phyloP scores from a whole-genome alignment of 768 basidiomycete genomes.

The Xerocomellus chrysenteron region DNA sequence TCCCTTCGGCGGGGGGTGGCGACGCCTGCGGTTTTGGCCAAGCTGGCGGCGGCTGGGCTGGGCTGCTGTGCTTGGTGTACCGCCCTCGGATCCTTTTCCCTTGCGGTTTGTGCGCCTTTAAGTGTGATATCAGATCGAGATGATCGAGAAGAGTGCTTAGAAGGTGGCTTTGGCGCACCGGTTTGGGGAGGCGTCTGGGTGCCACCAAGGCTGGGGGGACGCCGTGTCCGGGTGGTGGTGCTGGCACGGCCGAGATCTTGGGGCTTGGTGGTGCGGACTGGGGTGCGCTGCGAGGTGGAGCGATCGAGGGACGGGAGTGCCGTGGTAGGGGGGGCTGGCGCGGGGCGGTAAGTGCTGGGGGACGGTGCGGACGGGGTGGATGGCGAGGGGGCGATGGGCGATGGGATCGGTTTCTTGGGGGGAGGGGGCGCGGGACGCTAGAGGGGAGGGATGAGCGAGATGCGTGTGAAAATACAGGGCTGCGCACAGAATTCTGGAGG shows the following conservation, averaged over 20 bases:
- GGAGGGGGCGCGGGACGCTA: conserved; percentile 43
- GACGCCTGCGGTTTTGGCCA: conserved; percentile 67
- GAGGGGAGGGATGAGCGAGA: conserved; percentile 9
- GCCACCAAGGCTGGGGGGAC: conserved; percentile 44
- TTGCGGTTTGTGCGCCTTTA: conserved; percentile 37
- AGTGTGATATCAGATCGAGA: conserved; percentile 58
- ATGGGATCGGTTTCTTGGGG: conserved; percentile 38
- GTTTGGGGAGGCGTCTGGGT: conserved; percentile 28
- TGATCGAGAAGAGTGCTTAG: conserved; percentile 55
- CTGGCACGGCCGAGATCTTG: conserved; percentile 58
- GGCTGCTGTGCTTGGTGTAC: conserved; percentile 39
- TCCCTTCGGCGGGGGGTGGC: conserved; percentile 84
- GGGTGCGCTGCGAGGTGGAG: conserved; percentile 81
- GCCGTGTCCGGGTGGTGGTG: conserved; percentile 66
- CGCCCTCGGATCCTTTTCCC: conserved; percentile 39
- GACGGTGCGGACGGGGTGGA: conserved; percentile 34
- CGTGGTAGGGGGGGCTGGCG: conserved; percentile 68
- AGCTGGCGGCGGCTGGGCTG: conserved; percentile 60
- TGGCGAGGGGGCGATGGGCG: conserved; percentile 28
- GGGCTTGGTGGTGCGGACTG: conserved; percentile 48
- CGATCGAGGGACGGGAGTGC: conserved; percentile 76
- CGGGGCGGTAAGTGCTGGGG: conserved; percentile 63
- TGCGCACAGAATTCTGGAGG: conserved; percentile 57
- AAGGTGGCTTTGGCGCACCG: conserved; percentile 35
- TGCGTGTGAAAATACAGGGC: background rate